These are phyloP conservation scores for Globisporangium megalacanthum DNA, from an alignment of 352 stramenopile genomes.

Conservation along the genomic window DNA sequence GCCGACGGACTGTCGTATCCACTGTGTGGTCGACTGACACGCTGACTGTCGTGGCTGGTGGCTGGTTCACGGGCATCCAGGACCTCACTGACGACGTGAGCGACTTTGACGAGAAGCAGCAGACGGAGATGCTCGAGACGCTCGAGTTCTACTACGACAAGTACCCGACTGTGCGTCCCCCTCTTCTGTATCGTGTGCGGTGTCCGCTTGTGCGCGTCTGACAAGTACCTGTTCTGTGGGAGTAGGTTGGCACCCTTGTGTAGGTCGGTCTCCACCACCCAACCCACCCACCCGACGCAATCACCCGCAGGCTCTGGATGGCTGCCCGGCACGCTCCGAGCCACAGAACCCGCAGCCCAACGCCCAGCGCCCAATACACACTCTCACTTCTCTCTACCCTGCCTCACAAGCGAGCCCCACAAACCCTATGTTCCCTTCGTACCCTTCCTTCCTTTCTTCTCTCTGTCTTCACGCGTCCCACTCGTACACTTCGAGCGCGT, in stretches of 20 bases:
- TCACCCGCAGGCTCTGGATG: too few species aligned
- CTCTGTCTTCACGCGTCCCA: conserved; percentile 18
- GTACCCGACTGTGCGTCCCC: conserved; percentile 68
- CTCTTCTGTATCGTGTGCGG: background rate
- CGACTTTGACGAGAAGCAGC: conserved; percentile 61
- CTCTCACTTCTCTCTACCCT: too few species aligned
- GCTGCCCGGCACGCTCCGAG: too few species aligned
- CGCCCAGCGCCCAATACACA: too few species aligned
- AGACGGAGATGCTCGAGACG: conserved; percentile 58
- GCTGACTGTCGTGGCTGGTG: background rate
- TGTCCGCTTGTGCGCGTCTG: background rate
- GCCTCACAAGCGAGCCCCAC: too few species aligned
- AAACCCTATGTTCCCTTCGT: background rate
- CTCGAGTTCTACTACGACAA: conserved; percentile 79
- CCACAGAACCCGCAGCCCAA: too few species aligned
- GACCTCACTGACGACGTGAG: conserved; percentile 69
- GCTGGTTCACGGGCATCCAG: conserved; percentile 10
- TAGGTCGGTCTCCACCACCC: background rate
- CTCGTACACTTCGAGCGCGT: conserved; percentile 51
- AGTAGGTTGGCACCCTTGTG: conserved; percentile 45
- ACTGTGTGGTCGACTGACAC: background rate
- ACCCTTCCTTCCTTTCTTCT: conserved; percentile 9
- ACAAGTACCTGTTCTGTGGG: background rate
- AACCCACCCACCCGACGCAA: too few species aligned
- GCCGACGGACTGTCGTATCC: background rate